phyloP scores from a whole-genome alignment of 2,329 filamentous ascomycete genomes.

The Colletotrichum liaoningense region DNA sequence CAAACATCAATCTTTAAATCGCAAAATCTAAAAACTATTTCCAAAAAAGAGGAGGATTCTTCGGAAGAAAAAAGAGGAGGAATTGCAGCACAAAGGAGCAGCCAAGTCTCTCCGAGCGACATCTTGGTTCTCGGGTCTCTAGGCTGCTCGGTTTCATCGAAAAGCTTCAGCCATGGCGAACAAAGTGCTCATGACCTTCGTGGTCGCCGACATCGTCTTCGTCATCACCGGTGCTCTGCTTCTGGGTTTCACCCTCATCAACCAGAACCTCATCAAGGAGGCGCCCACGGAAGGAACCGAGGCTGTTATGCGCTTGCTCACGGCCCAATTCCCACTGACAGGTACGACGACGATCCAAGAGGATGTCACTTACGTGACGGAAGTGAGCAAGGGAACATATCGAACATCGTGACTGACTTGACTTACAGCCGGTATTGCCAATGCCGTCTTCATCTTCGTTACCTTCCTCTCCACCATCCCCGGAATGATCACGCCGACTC shows the following conservation, averaged over 20 bases:
- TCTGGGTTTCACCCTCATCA: slow-evolving; percentile 66
- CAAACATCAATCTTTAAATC: slow-evolving; percentile 1
- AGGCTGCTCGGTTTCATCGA: slow-evolving; percentile 38
- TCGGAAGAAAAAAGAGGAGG: slow-evolving; percentile 8
- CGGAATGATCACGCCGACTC: slow-evolving; percentile 74
- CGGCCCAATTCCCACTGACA: slow-evolving; percentile 64
- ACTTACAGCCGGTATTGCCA: slow-evolving; percentile 73
- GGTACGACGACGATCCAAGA: slow-evolving; percentile 40
- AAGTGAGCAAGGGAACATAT: not conserved
- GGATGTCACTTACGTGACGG: not conserved
- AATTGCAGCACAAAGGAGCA: slow-evolving; percentile 30
- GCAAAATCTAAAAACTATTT: slow-evolving; percentile 17
- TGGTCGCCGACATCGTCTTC: slow-evolving; percentile 62
- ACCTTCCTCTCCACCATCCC: slow-evolving; percentile 78
- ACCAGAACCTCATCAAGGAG: slow-evolving; percentile 58
- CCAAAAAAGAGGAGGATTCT: not conserved
- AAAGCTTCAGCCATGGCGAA: slow-evolving; percentile 58
- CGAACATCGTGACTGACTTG: slow-evolving; percentile 19
- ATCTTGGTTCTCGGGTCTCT: slow-evolving; percentile 31
- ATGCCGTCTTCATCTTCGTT: slow-evolving; percentile 77
- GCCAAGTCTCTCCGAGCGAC: slow-evolving; percentile 37
- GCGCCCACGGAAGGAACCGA: slow-evolving; percentile 56
- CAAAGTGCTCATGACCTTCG: slow-evolving; percentile 63
- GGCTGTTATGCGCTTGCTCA: slow-evolving; percentile 63
- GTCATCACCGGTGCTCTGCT: slow-evolving; percentile 64